Evolutionary conservation across 768 basidiomycete genomes (phyloP), one percentile per base, ranked within the genome.

Genomic region (Macrocybe gigantea): DNA sequence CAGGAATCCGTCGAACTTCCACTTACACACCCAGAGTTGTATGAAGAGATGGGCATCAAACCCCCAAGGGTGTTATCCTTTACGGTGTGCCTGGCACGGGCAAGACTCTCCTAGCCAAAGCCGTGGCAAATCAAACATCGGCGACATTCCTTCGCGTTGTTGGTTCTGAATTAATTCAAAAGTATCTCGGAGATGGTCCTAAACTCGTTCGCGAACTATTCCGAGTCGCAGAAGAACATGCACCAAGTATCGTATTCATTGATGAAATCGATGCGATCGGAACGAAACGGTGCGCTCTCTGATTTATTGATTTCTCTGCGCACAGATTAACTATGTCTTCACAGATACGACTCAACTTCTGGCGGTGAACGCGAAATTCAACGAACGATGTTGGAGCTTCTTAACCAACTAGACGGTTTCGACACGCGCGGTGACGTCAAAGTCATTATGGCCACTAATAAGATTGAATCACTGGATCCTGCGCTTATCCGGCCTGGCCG

Each of bases 371-470:
- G 95, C 54, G 96, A 99, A 72, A 98, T 99, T 56, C 96, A 99
- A 65, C 82, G 96, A 49, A 99, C 96, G 11, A 97, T 99, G 96
- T 76, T 98, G 69, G 96, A 99, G 64, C 77, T 99, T 42, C 80
- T 99, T 44, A 99, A 99, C 64, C 96, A 99, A 67, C 77, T 99
- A 36, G 96, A 99, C 58, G 96, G 96, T n/a, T 98, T 99, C 66
- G 96, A 99, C 63, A 93, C 93, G 5, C 84, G 94, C 48, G 95
- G 95, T n/a, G 96, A 98, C 62, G 94, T 99, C 49, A 99, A 98
- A 69, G 95, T 99, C 56, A 97, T 99, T 65, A 98, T 98, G 96
- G 96, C 96, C 9, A 99, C 96, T 5, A 99, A 99, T 71, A 85
- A 79, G 69, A 99, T 99, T 58, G 95, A 98, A 64, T 85, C 92